phyloP scores from a whole-genome alignment of 805 yeast genomes.

The Metschnikowia kofuensis region DNA sequence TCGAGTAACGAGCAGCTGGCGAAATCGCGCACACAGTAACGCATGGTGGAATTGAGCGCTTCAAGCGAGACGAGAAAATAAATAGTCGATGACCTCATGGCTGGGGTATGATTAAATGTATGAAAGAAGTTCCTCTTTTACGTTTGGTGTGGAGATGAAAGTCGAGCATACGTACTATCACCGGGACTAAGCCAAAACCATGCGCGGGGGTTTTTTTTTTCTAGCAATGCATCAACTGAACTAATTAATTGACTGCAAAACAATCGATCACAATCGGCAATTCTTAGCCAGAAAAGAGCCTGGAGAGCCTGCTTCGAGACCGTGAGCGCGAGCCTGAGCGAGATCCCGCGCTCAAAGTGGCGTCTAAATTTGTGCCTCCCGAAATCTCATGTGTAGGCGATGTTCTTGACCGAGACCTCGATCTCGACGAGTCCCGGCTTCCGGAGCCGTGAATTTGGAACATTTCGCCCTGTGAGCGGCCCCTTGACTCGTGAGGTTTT shows the following conservation, averaged over 20 bases:
- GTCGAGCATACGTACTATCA: too few relatives aligned
- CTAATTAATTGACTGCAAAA: neutral
- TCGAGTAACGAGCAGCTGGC: too few relatives aligned
- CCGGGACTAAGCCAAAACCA: too few relatives aligned
- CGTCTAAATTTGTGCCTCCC: neutral
- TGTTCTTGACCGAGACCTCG: constrained; percentile 7
- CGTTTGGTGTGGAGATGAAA: too few relatives aligned
- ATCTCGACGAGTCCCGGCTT: constrained; percentile 9
- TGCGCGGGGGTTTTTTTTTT: too few relatives aligned
- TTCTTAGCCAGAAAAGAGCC: constrained; percentile 4
- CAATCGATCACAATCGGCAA: neutral
- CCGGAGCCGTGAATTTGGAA: constrained; percentile 3
- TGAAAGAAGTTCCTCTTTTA: too few relatives aligned
- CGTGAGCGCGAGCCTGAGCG: constrained; percentile 7
- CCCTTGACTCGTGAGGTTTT: constrained; percentile 3
- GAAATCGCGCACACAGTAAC: too few relatives aligned
- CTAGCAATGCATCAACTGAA: too few relatives aligned
- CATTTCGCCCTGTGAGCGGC: constrained; percentile 2
- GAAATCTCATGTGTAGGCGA: neutral
- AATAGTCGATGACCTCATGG: too few relatives aligned
- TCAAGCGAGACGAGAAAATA: too few relatives aligned
- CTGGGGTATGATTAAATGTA: too few relatives aligned
- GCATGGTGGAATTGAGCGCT: too few relatives aligned
- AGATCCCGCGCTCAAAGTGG: constrained; percentile 1
- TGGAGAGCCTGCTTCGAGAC: constrained; percentile 12